A percentile compares a stretch with the other conserved stretches of the same genome.
Conservation (phyloP, 345 rosid species). For the Dimocarpus longan region DNA sequence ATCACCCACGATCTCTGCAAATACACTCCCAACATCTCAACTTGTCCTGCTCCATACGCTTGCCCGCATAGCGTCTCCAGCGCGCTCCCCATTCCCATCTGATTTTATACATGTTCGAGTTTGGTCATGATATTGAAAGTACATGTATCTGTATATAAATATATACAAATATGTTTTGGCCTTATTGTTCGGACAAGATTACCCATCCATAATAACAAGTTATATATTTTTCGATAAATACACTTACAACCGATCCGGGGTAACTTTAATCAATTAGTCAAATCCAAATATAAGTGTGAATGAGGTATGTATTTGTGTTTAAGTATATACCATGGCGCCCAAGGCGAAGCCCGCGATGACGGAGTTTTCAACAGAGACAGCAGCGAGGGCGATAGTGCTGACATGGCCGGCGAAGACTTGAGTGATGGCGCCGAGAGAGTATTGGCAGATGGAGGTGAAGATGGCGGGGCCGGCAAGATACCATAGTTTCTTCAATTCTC, state of each 20-base stretch:
- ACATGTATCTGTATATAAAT: no score
- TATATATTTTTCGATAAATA: no score
- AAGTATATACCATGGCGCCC: constrained; percentile 61
- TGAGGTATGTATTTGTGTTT: no score
- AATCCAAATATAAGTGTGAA: no score
- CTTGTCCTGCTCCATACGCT: constrained; percentile 82
- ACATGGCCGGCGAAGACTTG: constrained; percentile 80
- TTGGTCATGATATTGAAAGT: no score
- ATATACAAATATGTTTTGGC: no score
- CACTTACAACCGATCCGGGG: no score
- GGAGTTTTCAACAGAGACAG: constrained; percentile 82
- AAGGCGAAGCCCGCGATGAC: constrained; percentile 95
- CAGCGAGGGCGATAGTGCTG: constrained; percentile 73
- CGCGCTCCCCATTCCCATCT: constrained; percentile 99
- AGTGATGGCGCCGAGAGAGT: constrained; percentile 88
- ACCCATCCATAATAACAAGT: no score
- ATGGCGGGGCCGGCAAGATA: constrained; percentile 91
- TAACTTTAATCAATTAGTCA: no score
- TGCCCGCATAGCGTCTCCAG: constrained; percentile 94
- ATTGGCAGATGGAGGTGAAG: constrained; percentile 78
- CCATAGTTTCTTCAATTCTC: constrained; percentile 76
- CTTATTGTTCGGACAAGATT: no score
- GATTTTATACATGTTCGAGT: neutral
- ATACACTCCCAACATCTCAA: constrained; percentile 86
- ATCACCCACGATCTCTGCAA: constrained; percentile 95